Base-by-base conservation (phyloP, 2,329 filamentous ascomycete genomes). In the Annulohypoxylon truncatum region DNA sequence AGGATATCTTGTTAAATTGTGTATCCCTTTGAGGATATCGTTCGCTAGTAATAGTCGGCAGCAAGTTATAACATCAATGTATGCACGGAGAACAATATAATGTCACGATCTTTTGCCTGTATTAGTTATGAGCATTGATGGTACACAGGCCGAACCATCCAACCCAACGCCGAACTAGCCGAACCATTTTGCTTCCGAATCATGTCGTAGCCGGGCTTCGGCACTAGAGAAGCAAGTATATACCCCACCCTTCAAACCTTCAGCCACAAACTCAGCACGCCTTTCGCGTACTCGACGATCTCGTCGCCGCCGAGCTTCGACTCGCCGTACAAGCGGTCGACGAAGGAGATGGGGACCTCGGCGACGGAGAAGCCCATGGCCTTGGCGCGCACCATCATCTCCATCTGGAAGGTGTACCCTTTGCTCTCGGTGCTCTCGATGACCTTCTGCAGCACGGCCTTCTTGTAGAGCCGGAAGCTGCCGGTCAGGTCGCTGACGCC, bases 391-490 rank as follows among this genome's bases (percentile, higher is more conserved):
- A 98, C 95, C 90, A 97, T 98, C 89, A 99, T 92, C 86, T 97
- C 95, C 96, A 99, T 99, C 88, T 99, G 96, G 85, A 99, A 99
- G 40, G 92, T 95, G 80, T 98, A 99, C 2, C 96, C 96, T 83
- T 98, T 97, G 78, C 93, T 96, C 85, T 97, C 91, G 7, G 94
- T 97, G 80, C 87, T 93, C 76, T 86, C 84, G 74, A 99, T 97
- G 63, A 97, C 93, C 84, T 93, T 94, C 79, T 97, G 88, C 76
- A 99, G 81, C 67, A 97, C 93, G 65, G 85, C 83, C 82, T 91
- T 94, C 89, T 97, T 98, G 81, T 99, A 99, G 79, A 99, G 80
- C 69, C 96, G 85, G 82, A 98, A 99, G 78, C 91, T 95, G 51
- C 96, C 96, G 31, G 96, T 99, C 78, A 99, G 82, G 80, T 99